Evolutionary conservation across 345 rosid species (phyloP), one percentile per base, ranked within the genome.

Genomic region (Euphorbia lathyris): DNA sequence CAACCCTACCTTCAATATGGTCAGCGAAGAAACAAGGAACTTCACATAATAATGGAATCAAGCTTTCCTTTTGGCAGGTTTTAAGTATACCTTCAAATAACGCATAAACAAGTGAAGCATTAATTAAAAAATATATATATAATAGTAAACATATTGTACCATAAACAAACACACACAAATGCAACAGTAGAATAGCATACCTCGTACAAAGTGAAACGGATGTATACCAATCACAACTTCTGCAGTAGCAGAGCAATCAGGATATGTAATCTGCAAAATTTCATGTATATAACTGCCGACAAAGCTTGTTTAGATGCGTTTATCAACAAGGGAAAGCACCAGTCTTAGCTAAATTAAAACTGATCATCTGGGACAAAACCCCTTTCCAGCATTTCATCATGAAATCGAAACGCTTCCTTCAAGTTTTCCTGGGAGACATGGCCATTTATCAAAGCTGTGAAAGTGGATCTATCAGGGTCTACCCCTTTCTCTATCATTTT

Each of bases 331-430:
- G 78, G 0, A 26, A 52, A 22, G 47, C 63, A 27, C 22, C 43
- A n/a, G 32, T 4, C 19, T n/a, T 11, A 16, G 43, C 34, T 29
- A 34, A 26, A 57, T 40, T 65, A 77, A 68, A 72, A 62, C 26
- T 43, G 64, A 62, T 68, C 97, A 68, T 93, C 97, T 8, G 93
- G 98, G 64, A 85, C 87, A 75, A 93, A 85, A 16, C 98, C 96
- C 74, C 87, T 84, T 62, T 70, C 86, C 69, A 93, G 72, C 96
- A 93, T 93, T 81, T 93, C 93, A 72, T 88, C 88, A 72, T 93
- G 98, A 70, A 84, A 86, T 51, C 86, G 80, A 84, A 93, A 93
- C 51, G 97, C 97, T 67, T 83, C 95, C 38, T 82, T 86, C 75
- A 90, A 78, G 82, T 87, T 89, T 74, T 88, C 92, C 61, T 76